Evolutionary conservation across 148 eudicot genomes (phyloP).

Genomic region (Amaranthus hypochondriacus): DNA sequence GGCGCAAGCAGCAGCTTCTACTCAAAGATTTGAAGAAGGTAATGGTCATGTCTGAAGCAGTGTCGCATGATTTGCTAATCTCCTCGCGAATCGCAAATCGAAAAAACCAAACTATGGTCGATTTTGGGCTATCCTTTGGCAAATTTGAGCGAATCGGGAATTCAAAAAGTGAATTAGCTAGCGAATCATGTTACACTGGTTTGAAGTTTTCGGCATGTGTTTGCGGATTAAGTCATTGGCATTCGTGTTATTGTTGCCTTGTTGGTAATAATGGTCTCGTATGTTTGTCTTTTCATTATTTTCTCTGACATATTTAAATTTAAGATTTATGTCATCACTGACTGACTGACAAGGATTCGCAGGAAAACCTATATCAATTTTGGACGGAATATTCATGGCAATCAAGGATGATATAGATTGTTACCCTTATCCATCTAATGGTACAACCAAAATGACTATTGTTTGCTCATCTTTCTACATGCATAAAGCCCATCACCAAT

Average conservation of each 20-base stretch:
- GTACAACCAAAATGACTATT: constrained; percentile 25
- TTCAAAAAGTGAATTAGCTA: too few relatives aligned
- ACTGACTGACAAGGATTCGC: constrained; percentile 26
- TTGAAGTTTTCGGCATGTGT: too few relatives aligned
- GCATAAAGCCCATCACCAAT: not conserved
- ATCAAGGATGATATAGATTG: constrained; percentile 98
- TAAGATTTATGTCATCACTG: not conserved
- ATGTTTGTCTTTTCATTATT: constrained; percentile 2
- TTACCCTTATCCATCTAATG: constrained; percentile 84
- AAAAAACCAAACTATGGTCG: too few relatives aligned
- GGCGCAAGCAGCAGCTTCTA: constrained; percentile 92
- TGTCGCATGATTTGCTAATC: too few relatives aligned
- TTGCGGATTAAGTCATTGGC: too few relatives aligned
- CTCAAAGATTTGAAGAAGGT: constrained; percentile 91
- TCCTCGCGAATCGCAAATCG: too few relatives aligned
- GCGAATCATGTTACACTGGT: too few relatives aligned
- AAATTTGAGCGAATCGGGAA: too few relatives aligned
- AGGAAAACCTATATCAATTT: constrained; percentile 78
- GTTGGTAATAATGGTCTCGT: not conserved
- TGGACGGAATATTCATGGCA: constrained; percentile 95
- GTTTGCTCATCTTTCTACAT: not conserved
- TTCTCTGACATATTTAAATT: not conserved
- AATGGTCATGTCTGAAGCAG: constrained; percentile 2
- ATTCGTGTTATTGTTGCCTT: too few relatives aligned
- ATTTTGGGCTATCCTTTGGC: too few relatives aligned